Percentiles rank a stretch among this genome's conserved stretches.
phyloP scores from a whole-genome alignment of 345 rosid species.

The Microthlaspi erraticum region DNA sequence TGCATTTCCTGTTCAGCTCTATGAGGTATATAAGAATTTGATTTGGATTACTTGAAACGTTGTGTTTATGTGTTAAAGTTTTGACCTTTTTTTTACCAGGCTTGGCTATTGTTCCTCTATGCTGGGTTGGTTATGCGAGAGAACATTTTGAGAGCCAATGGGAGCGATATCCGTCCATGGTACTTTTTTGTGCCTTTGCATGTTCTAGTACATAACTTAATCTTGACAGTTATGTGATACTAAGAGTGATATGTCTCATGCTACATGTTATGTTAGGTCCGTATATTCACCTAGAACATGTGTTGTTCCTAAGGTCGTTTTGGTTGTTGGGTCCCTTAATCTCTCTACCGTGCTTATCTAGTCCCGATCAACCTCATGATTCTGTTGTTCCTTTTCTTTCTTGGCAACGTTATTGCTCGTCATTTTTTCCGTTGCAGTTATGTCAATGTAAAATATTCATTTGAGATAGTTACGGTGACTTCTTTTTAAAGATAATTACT shows the following conservation, averaged over 20 bases:
- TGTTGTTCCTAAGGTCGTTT: background rate
- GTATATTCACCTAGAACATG: slow-evolving; percentile 5
- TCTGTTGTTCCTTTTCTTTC: background rate
- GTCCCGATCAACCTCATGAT: background rate
- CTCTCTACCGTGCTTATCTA: background rate
- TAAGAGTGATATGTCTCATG: background rate
- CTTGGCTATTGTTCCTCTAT: slow-evolving; percentile 95
- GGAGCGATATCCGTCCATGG: slow-evolving; percentile 99
- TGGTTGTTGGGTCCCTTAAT: background rate
- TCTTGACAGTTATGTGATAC: background rate
- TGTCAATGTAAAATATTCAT: background rate
- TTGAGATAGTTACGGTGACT: background rate
- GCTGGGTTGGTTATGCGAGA: slow-evolving; percentile 96
- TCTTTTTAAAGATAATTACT: background rate
- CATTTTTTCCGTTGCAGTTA: slow-evolving; percentile 10
- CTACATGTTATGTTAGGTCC: background rate
- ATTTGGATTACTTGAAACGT: background rate
- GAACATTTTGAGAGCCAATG: slow-evolving; percentile 91
- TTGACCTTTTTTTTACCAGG: slow-evolving; percentile 47
- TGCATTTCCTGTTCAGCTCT: slow-evolving; percentile 92
- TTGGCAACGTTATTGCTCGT: background rate
- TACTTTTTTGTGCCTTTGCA: slow-evolving; percentile 39
- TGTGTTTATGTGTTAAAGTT: slow-evolving; percentile 6
- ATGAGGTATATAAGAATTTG: slow-evolving; percentile 59
- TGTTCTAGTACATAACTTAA: background rate